phyloP scores from a whole-genome alignment of 371 early-diverging fungal genomes.

The Saksenaea vasiformis region DNA sequence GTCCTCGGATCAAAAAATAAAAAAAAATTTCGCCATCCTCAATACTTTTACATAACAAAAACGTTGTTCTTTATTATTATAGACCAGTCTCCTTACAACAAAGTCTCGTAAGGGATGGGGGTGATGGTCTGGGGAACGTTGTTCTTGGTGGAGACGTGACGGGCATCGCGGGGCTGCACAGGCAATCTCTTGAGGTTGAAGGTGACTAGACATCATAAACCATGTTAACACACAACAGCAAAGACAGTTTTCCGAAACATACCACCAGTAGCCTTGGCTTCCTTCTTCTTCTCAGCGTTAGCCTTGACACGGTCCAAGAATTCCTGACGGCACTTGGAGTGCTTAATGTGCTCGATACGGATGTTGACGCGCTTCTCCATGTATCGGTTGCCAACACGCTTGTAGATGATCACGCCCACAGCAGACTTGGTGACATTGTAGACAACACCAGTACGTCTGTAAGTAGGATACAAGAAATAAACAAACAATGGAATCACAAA shows the following conservation, averaged over 20 bases:
- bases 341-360: conserved; percentile 98
- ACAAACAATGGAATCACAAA: conserved; percentile 24
- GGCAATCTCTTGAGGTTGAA: conserved; percentile 94
- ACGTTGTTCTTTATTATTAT: conserved; percentile 1
- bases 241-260: conserved; percentile 10
- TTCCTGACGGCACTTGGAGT: conserved; percentile 99
- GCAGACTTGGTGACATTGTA: conserved; percentile 98
- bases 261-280: conserved; percentile 71
- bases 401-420: conserved; percentile 98
- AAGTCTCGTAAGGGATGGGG: conserved; percentile 95
- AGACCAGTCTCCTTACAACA: conserved; percentile 51
- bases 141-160: conserved; percentile 84
- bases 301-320: conserved; percentile 97
- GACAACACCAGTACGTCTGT: conserved; percentile 94
- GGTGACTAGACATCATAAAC: conserved; percentile 35
- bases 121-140: conserved; percentile 92
- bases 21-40: neutral
- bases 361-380: conserved; percentile 99
- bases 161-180: conserved; percentile 89
- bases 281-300: conserved; percentile 86
- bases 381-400: conserved; percentile 97
- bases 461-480: neutral
- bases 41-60: neutral
- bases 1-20: neutral
- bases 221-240: neutral